Conservation (phyloP, 371 early-diverging fungal genomes). For the Mucor lusitanicus region DNA sequence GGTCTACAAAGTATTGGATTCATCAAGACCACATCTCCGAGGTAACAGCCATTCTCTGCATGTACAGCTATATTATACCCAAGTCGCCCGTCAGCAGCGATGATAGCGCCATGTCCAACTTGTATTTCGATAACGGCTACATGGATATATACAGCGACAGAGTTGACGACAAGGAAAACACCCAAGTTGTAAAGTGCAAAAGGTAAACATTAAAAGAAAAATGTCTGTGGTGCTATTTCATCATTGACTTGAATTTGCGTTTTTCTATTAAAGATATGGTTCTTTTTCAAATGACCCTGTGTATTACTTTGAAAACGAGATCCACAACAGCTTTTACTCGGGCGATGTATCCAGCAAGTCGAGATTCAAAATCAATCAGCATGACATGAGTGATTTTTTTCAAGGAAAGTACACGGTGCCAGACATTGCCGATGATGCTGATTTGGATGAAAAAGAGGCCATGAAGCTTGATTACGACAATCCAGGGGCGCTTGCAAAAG, state of each 20-base stretch:
- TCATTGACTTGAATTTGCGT: neutral
- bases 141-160: neutral
- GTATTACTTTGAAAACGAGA: constrained; percentile 5
- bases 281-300: constrained; percentile 4
- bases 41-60: constrained; percentile 85
- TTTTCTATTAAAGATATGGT: neutral
- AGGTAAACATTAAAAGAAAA: constrained; percentile 2
- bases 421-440: neutral
- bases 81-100: neutral
- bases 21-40: constrained; percentile 95
- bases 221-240: neutral
- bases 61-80: constrained; percentile 80
- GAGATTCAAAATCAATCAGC: neutral
- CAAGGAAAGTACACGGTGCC: neutral
- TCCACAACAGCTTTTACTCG: constrained; percentile 5
- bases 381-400: neutral
- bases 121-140: constrained; percentile 91
- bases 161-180: neutral
- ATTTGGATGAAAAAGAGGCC: neutral
- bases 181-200: constrained; percentile 5
- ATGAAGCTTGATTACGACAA: neutral
- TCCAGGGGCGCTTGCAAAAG: neutral
- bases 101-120: constrained; percentile 68
- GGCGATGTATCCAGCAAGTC: neutral
- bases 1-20: constrained; percentile 97